Percentiles rank a stretch among this genome's conserved stretches.
Conservation (phyloP, 176 grass and related monocot genomes). For the Juncus effusus region DNA sequence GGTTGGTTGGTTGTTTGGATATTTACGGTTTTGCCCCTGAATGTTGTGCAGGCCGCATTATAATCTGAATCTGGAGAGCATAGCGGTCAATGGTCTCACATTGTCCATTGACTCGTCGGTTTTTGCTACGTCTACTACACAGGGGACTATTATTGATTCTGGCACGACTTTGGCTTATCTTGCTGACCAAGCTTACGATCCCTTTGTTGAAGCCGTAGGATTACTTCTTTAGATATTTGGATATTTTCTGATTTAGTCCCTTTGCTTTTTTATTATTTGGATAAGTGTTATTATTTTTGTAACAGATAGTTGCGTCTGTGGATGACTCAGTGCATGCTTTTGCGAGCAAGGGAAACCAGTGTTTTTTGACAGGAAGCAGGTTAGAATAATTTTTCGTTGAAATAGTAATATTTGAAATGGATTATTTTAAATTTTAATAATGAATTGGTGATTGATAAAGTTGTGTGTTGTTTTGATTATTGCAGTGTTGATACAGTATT, state of each 20-base stretch:
- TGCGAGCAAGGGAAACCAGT: slow-evolving; percentile 65
- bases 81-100: slow-evolving; percentile 83
- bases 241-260: not conserved
- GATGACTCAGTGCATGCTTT: slow-evolving; percentile 51
- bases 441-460: too few relatives aligned
- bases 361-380: slow-evolving; percentile 85
- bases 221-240: slow-evolving; percentile 5
- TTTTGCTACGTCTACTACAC: slow-evolving; percentile 83
- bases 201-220: slow-evolving; percentile 87
- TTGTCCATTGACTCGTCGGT: slow-evolving; percentile 66
- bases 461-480: not conserved
- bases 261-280: slow-evolving; percentile 3
- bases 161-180: slow-evolving; percentile 94
- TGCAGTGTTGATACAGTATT: slow-evolving; percentile 78
- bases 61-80: slow-evolving; percentile 88
- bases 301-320: slow-evolving; percentile 69
- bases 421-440: too few relatives aligned
- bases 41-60: slow-evolving; percentile 76
- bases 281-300: slow-evolving; percentile 7
- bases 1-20: not conserved
- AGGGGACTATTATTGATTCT: slow-evolving; percentile 95
- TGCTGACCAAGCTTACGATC: slow-evolving; percentile 83
- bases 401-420: too few relatives aligned
- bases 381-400: slow-evolving; percentile 21
- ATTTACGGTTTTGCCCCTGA: slow-evolving; percentile 4